Evolutionary conservation across 2,329 filamentous ascomycete species (phyloP), one percentile per base, ranked within the genome.

Genomic region (Dothideomycetes sp.): DNA sequence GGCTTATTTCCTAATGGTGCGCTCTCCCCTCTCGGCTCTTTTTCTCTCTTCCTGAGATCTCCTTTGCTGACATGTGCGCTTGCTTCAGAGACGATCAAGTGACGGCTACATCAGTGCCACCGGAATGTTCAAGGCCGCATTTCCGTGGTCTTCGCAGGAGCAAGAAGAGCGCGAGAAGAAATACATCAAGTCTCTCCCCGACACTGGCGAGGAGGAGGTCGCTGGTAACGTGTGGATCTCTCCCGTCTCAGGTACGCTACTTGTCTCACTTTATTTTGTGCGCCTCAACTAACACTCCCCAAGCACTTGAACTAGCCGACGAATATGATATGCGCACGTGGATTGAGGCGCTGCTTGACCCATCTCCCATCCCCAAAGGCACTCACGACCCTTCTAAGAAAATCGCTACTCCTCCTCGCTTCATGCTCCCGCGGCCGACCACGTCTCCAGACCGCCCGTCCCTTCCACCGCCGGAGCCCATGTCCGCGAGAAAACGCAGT

Each of bases 201-300:
- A 81, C 19, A 93, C 88, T 8, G 94, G 87, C 52, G 72, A 73
- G 41, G 88, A 96, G 57, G 91, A 96, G 69, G 87, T 91, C 19
- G 91, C 91, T 18, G 91, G 91, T 34, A 98, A 95, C 60, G 78
- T 98, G 38, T 98, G 91, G 91, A 88, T 96, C 37, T 78, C 86
- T 34, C 87, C 89, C 4, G 72, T 81, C 48, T 67, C 75, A 57
- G 77, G 77, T 81, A 66, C 51, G 63, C 40, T 36, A 34, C 24
- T 7, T 14, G 19, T n/a, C 30, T 17, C 24, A 19, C 36, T 17
- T 16, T 31, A 17, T 17, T 17, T 9, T 30, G n/a, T 19, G 27
- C 31, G 22, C 29, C 14, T 15, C 27, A 34, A 34, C 22, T 34
- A 22, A 22, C 27, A 32, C 31, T 15, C 30, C 45, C 64, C 77